Percentiles rank a stretch among this genome's conserved stretches.
Evolutionary conservation across 78 protist species (phyloP).

Genomic region (Thecamonas trahens): DNA sequence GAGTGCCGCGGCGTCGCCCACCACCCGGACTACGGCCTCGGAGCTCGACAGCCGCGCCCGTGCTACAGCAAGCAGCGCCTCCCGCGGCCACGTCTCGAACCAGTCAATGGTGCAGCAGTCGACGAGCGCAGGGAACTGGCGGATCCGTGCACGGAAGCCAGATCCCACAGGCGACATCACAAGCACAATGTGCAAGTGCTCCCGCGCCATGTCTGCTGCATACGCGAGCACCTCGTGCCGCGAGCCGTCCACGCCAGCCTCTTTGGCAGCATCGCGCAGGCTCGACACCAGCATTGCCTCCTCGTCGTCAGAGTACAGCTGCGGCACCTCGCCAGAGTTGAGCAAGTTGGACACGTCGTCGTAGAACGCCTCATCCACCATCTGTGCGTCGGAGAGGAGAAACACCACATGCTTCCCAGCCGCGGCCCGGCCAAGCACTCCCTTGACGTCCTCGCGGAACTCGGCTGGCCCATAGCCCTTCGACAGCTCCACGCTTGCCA

Average conservation of each 20-base stretch:
- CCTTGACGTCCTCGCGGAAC: constrained; percentile 56
- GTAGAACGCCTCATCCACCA: constrained; percentile 46
- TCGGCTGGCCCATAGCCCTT: constrained; percentile 24
- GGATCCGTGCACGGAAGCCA: constrained; percentile 50
- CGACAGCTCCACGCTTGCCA: constrained; percentile 20
- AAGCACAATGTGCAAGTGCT: constrained; percentile 54
- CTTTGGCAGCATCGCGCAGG: too few species aligned
- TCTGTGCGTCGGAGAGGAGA: constrained; percentile 73
- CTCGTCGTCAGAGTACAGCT: constrained; percentile 36
- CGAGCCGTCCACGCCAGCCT: too few species aligned
- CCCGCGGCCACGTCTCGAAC: constrained; percentile 72
- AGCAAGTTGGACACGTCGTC: constrained; percentile 72
- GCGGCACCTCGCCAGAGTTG: constrained; percentile 86
- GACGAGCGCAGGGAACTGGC: constrained; percentile 82
- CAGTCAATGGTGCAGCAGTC: constrained; percentile 84
- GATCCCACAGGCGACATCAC: constrained; percentile 61
- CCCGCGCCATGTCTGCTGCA: constrained; percentile 26
- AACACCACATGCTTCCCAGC: constrained; percentile 43
- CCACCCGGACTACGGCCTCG: constrained; percentile 15
- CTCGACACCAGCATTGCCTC: constrained; percentile 44
- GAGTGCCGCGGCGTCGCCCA: constrained; percentile 29
- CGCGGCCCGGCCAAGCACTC: constrained; percentile 23
- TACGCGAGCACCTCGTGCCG: constrained; percentile 10
- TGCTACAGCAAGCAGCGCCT: constrained; percentile 33
- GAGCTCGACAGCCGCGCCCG: constrained; percentile 9